Evolutionary conservation across 306 rosid genomes (phyloP), one percentile per base, ranked within the genome.

Genomic region (Vigna angularis): DNA sequence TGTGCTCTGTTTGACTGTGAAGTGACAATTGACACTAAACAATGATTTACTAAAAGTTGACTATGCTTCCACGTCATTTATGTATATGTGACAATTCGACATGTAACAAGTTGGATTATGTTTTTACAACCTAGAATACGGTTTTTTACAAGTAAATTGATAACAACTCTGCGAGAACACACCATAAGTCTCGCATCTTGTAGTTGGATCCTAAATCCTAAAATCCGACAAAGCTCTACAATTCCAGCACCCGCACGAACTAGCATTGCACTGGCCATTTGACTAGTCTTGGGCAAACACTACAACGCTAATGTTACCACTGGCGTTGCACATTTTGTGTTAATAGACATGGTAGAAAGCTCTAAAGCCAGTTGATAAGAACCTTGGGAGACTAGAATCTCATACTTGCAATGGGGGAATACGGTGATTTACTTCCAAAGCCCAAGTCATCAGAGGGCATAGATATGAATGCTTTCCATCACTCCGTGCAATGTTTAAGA

Each of bases 401-500:
- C 66, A 32, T 30, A 15, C 20, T 61, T 61, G 13, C 20, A 62
- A 62, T 62, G 12, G 7, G 13, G 17, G 2, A 32, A 22, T 61
- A 24, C 55, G 62, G 47, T 22, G 30, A 59, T 38, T 50, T 49
- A 71, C 50, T 53, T 18, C 45, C 24, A 57, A 66, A 47, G 57
- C 56, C 71, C 8, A 66, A 57, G 51, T 74, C 44, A 44, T 58
- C 28, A 26, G 53, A 69, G 14, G 63, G 22, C 57, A 72, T 11
- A 22, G n/a, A 62, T 26, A 72, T 40, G 36, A 72, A 52, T 63
- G 57, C 51, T 24, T 57, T 12, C 36, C 30, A 57, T 50, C 55
- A 45, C 50, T 44, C 50, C 50, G 4, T 11, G 16, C 15, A 45
- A 11, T 2, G 50, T 45, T 45, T 45, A 10, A 45, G 50, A 45